Evolutionary conservation across 169 alveolate genomes (phyloP), one percentile per base, ranked within the genome.

Genomic region (Theileria orientalis): DNA sequence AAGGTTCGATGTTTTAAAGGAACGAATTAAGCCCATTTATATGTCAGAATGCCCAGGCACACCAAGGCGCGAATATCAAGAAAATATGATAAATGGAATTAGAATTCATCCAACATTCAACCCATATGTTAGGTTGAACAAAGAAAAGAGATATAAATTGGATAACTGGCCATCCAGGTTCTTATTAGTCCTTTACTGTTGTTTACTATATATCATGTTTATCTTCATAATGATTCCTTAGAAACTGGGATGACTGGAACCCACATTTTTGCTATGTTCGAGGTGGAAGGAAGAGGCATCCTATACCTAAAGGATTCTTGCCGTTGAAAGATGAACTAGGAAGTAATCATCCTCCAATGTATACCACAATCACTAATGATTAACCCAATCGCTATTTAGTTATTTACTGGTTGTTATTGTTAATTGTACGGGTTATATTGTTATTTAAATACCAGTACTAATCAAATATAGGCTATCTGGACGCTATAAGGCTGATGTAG

Each of bases 141-240:
- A 86, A 80, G 93, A 89, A 23, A 90, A 90, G 85, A 74, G 94
- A 61, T 92, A 91, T 64, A 76, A 92, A 49, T 73, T 92, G 13
- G 96, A 92, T 73, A 89, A 90, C 69, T 92, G 95, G 95, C 92
- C 92, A 23, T 92, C 96, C 33, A 87, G 96, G 96, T 92, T 59
- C 37, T 67, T 6, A 13, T 68, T 3, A n/a, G n/a, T n/a, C n/a
- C n/a, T n/a, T n/a, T n/a, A n/a, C n/a, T n/a, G n/a, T 16, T 19
- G 11, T 21, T 11, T n/a, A 69, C 79, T 60, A 6, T 56, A n/a
- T 7, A 8, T 8, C 21, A 21, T n/a, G n/a, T n/a, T n/a, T n/a
- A n/a, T n/a, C n/a, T n/a, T n/a, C n/a, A n/a, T n/a, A n/a, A n/a
- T n/a, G n/a, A n/a, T n/a, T 16, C 13, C 52, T 23, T 79, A 92